Conservation (phyloP, 2,329 filamentous ascomycete genomes). For the Teratosphaeria nubilosa region DNA sequence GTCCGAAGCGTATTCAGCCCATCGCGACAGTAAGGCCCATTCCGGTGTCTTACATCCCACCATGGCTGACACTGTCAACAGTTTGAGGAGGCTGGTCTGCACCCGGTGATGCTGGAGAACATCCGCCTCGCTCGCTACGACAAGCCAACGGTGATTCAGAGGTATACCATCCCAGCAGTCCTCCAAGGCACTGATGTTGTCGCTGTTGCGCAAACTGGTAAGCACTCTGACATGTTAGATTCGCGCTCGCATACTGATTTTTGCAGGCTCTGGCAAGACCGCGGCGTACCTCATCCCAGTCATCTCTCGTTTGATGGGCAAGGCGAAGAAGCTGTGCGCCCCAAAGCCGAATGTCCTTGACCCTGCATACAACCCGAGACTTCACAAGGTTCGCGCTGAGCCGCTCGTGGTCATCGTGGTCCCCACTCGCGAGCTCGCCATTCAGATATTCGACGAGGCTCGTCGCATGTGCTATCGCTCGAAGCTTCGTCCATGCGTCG, state of each 20-base stretch:
- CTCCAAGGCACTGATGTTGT: slow-evolving; percentile 70
- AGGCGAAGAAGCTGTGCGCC: slow-evolving; percentile 78
- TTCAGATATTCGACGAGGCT: slow-evolving; percentile 91
- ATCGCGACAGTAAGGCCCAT: slow-evolving; percentile 38
- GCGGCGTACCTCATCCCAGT: slow-evolving; percentile 86
- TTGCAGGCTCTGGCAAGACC: slow-evolving; percentile 87
- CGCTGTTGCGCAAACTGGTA: slow-evolving; percentile 86
- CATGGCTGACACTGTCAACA: slow-evolving; percentile 12
- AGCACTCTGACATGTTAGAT: slow-evolving; percentile 20
- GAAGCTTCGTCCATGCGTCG: slow-evolving; percentile 83
- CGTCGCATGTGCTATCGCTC: slow-evolving; percentile 88
- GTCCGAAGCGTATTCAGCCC: slow-evolving; percentile 37
- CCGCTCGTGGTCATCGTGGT: slow-evolving; percentile 77
- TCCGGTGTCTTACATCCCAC: too few species aligned
- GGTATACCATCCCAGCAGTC: slow-evolving; percentile 73
- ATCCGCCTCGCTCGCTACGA: slow-evolving; percentile 61
- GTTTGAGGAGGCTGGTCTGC: slow-evolving; percentile 72
- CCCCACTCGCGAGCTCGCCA: slow-evolving; percentile 80
- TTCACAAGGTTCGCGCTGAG: slow-evolving; percentile 58
- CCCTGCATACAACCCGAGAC: slow-evolving; percentile 40
- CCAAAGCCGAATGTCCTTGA: slow-evolving; percentile 52
- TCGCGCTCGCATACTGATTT: neutral
- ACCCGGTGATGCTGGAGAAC: slow-evolving; percentile 74
- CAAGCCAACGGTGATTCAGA: slow-evolving; percentile 75
- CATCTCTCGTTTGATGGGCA: slow-evolving; percentile 86